A percentile compares a stretch with the other conserved stretches of the same genome.
Conservation (phyloP, 2,329 filamentous ascomycete genomes). For the Diaporthe citriasiana region DNA sequence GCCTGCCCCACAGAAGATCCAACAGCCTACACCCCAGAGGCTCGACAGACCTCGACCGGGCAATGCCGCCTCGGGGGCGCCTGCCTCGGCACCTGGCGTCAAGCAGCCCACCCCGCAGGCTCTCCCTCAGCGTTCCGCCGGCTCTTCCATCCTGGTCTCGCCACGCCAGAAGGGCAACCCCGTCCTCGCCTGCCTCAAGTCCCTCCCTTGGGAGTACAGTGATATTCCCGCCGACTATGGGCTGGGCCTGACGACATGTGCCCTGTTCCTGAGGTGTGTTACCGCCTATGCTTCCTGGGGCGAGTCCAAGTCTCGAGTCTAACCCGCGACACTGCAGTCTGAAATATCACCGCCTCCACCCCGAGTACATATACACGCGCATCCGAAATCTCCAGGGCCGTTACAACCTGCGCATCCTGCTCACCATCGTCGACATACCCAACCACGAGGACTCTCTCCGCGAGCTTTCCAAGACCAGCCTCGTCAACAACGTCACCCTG, state of each 20-base stretch:
- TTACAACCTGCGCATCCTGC: conserved; percentile 87
- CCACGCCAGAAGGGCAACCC: conserved; percentile 96
- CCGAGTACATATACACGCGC: conserved; percentile 96
- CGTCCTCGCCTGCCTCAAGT: conserved; percentile 84
- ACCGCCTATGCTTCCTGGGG: too few species aligned
- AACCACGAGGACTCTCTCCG: conserved; percentile 93
- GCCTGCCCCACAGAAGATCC: conserved; percentile 58
- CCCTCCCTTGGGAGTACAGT: conserved; percentile 94
- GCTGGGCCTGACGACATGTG: conserved; percentile 88
- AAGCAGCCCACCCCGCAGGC: conserved; percentile 92
- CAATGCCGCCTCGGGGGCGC: conserved; percentile 43
- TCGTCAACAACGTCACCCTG: conserved; percentile 93
- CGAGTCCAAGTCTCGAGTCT: conserved; percentile 3
- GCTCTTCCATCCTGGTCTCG: conserved; percentile 89
- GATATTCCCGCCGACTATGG: conserved; percentile 97
- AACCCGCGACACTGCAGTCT: conserved; percentile 64
- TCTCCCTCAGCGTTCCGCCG: conserved; percentile 74
- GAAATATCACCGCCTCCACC: conserved; percentile 97
- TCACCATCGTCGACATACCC: conserved; percentile 94
- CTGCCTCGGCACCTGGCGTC: conserved; percentile 64
- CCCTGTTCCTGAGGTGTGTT: conserved; percentile 81
- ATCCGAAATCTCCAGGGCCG: conserved; percentile 87
- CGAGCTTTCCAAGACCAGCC: conserved; percentile 90
- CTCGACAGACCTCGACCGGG: conserved; percentile 62
- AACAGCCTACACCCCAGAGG: conserved; percentile 68